phyloP scores from a whole-genome alignment of 148 eudicot genomes.

The Cornus suecica region DNA sequence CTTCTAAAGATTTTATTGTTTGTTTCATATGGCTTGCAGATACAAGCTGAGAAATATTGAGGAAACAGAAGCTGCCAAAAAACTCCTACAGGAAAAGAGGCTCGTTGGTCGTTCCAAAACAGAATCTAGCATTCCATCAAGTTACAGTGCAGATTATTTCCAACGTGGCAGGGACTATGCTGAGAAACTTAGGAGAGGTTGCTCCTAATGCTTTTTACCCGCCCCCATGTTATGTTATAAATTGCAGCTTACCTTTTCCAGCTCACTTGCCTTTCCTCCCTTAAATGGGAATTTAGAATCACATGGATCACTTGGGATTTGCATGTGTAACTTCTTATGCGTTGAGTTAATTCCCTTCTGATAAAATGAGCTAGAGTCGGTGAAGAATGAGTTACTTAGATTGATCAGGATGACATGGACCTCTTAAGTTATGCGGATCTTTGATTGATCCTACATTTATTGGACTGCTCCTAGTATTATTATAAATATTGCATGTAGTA shows the following conservation, averaged over 20 bases:
- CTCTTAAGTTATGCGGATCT: neutral
- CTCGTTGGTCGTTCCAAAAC: conserved; percentile 59
- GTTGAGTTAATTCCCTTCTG: too few species aligned
- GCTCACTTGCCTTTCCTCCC: neutral
- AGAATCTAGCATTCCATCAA: conserved; percentile 69
- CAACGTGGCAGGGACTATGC: conserved; percentile 94
- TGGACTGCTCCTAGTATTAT: neutral
- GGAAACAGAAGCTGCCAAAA: conserved; percentile 99
- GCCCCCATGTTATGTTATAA: neutral
- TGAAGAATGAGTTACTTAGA: neutral
- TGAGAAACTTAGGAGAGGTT: conserved; percentile 92
- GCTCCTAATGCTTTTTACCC: conserved; percentile 11
- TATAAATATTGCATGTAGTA: neutral
- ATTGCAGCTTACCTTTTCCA: neutral
- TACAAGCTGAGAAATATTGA: conserved; percentile 88
- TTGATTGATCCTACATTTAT: neutral
- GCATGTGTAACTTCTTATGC: too few species aligned
- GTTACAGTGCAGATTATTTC: conserved; percentile 84
- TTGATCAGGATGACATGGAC: neutral
- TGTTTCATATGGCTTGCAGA: conserved; percentile 36
- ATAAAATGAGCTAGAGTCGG: neutral
- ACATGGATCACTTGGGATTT: neutral
- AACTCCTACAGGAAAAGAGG: conserved; percentile 91
- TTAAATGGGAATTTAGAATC: neutral
- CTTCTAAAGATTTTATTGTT: neutral